Evolutionary conservation across 768 basidiomycete species (phyloP).

Genomic region (Cubamyces lactineus): DNA sequence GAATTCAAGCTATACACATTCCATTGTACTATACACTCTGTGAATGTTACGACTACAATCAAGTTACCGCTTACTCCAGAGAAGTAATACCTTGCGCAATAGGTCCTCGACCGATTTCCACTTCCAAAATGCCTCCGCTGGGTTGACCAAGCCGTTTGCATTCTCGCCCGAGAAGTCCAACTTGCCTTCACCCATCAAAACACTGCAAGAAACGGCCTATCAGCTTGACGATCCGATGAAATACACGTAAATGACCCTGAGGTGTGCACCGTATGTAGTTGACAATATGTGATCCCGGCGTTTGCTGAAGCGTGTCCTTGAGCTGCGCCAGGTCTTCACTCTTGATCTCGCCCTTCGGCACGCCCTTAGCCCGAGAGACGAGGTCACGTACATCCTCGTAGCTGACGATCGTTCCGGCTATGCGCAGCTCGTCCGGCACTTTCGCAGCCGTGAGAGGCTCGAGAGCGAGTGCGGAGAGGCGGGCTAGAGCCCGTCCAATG

Average conservation of each 20-base stretch:
- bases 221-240: neutral
- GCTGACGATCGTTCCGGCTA: conserved; percentile 13
- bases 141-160: conserved; percentile 29
- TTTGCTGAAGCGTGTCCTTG: conserved; percentile 6
- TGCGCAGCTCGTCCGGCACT: conserved; percentile 25
- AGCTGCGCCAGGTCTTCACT: conserved; percentile 7
- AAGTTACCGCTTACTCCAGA: neutral
- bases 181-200: conserved; percentile 27
- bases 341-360: conserved; percentile 11
- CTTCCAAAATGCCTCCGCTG: conserved; percentile 25
- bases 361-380: conserved; percentile 5
- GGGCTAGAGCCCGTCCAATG: conserved; percentile 22
- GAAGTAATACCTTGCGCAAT: neutral
- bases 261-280: conserved; percentile 11
- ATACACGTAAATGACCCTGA: neutral
- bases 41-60: neutral
- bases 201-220: conserved; percentile 8
- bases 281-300: neutral
- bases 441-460: conserved; percentile 2
- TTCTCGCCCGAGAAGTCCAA: conserved; percentile 27
- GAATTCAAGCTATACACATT: no score
- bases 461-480: conserved; percentile 23
- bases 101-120: conserved; percentile 26
- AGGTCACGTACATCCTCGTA: conserved; percentile 10
- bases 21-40: no score